Evolutionary conservation across 1,284 basidiomycete species (phyloP).

Genomic region (Cutaneotrichosporon cutaneum): DNA sequence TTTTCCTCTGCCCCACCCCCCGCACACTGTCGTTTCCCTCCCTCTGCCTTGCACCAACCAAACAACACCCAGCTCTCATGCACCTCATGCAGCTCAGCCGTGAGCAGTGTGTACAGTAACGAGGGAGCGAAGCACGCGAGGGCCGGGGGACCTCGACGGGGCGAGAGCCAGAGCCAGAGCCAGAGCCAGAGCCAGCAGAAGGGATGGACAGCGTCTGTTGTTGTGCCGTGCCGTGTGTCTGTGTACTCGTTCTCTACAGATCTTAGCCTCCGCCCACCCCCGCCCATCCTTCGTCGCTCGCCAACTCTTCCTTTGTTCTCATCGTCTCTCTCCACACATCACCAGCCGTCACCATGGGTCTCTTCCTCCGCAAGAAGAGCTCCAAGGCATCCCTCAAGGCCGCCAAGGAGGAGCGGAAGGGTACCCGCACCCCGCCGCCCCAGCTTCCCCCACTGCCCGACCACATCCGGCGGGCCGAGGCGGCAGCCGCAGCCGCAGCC

Average conservation of each 20-base stretch:
- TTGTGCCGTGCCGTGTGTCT: not conserved
- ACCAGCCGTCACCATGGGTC: conserved; percentile 15
- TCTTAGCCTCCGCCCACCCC: not conserved
- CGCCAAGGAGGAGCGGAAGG: conserved; percentile 13
- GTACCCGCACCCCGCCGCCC: conserved; percentile 20
- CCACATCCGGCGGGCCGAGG: conserved; percentile 19
- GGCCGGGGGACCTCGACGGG: not conserved
- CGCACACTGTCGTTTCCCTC: too few relatives aligned
- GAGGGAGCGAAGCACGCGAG: not conserved
- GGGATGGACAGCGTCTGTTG: not conserved
- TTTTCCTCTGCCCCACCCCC: too few relatives aligned
- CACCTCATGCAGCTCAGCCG: too few relatives aligned
- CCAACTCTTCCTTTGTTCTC: not conserved
- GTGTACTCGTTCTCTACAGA: not conserved
- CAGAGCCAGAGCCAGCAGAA: not conserved
- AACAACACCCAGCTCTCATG: too few relatives aligned
- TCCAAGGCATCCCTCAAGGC: conserved; percentile 22
- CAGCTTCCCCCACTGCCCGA: conserved; percentile 26
- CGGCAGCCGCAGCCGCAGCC: not conserved
- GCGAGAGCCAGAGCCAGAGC: too few relatives aligned
- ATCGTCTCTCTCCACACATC: conserved; percentile 1
- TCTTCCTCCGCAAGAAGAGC: conserved; percentile 22
- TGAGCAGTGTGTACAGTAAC: too few relatives aligned
- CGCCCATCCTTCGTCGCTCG: not conserved
- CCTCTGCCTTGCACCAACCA: too few relatives aligned